Evolutionary conservation across 2,329 filamentous ascomycete genomes (phyloP), one percentile per base, ranked within the genome.

Genomic region (Xylaria sp.): DNA sequence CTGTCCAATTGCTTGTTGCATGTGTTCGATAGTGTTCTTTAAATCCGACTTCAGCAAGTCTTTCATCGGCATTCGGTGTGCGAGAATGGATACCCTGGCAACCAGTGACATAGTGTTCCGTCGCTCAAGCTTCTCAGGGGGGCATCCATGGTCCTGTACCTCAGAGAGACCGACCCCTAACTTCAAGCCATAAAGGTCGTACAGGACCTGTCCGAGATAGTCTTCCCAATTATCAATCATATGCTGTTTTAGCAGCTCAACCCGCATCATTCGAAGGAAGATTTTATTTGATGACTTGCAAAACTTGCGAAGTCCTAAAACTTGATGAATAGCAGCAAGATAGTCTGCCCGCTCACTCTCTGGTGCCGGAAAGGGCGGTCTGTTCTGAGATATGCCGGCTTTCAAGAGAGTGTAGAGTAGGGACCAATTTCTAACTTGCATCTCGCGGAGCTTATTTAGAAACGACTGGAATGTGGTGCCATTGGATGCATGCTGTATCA

Each of bases 1-100:
- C 63, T 88, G 88, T 1, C 93, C 94, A 63, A 98, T 91, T 5
- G 93, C 91, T 73, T 93, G 90, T 78, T 98, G 94, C 81, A 99
- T 93, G 74, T 94, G 94, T 68, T 99, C 96, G 68, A 99, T 96
- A 0, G 94, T 94, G 18, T 87, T 89, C 78, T 95, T 97, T 63
- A 99, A 84, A 65, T 98, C 94, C 18, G 94, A 96, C 79, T 97
- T 98, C 18, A 94, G 88, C 20, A 98, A 83, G 73, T 98, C 96
- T 76, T 95, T 97, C 83, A 97, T 92, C 25, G 93, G 91, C 84
- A 98, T 91, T 70, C 92, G 90, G 59, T 91, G 91, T 1, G 93
- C 93, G 67, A 98, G 89, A 44, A 89, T 84, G 76, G 97, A 91
- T 46, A 98, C 88, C 76, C 94, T 92, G 70, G 97, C 92, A 12